Base-by-base conservation (phyloP, 257 asterid genomes). In the Fraxinus anomala region DNA sequence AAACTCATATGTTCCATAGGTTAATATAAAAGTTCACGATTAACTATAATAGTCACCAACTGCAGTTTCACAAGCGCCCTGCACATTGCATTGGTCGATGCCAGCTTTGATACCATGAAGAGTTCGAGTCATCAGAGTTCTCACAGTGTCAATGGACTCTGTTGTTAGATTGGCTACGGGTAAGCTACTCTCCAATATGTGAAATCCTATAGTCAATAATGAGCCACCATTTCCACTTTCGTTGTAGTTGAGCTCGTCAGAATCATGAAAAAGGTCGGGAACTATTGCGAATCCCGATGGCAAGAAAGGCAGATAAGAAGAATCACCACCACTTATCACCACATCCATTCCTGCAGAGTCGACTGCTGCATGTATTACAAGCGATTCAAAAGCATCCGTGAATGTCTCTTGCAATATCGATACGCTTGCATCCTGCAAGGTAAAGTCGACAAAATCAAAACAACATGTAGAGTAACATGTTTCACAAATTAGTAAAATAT, bases 231-330 rank as follows among this genome's bases (percentile, higher is more conserved):
- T 23, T 31, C 76, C 70, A 3, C 71, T 81, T 6, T 78, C 88
- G 8, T 66, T 78, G 66, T 70, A 5, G 17, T 71, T 72, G 2
- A 82, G 77, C 44, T 76, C 72, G 40, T 73, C 40, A 0, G 90
- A 74, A 6, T 85, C 80, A 0, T 82, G 79, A 33, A 73, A 76
- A 70, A 89, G 85, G 51, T 89, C 93, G 0, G 97, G 96, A 36
- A 85, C 81, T 1, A 94, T 87, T 0, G 92, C 84, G 24, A 92
- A 91, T 12, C 98, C 97, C 0, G 97, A 92, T 4, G 97, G 97
- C 70, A 94, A 78, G 80, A 92, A 80, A n/a, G 86, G 88, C 74
- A 91, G 82, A 2, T 54, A 72, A 5, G 95, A 80, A 9, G 96
- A 87, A 68, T 94, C 97, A 0, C 93, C 93, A 2, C 97, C 97